Evolutionary conservation across 2,329 filamentous ascomycete genomes (phyloP), one percentile per base, ranked within the genome.

Genomic region (Trichoderma sp.): DNA sequence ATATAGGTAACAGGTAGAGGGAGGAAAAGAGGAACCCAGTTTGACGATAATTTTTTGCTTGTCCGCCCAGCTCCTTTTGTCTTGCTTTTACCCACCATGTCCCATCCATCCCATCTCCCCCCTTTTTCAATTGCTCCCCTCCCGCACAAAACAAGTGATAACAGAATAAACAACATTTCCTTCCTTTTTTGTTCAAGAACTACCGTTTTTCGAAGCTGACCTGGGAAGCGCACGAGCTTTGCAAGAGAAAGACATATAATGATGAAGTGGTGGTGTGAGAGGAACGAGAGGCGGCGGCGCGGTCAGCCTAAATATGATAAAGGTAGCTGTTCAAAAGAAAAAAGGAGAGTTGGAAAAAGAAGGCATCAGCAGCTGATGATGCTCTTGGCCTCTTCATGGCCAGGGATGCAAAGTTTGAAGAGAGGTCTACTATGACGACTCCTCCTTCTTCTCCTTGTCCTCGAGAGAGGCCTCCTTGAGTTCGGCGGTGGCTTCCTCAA

Each of bases 401-500:
- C 12, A 10, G 3, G 2, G 28, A 30, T 10, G 10, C 17, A 28
- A 14, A 56, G 34, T 10, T 10, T 39, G 34, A 41, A 19, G 50
- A 47, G 69, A 72, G 71, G 60, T 69, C 71, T 78, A 81, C 34
- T 39, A 39, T 39, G 34, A 39, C 71, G 76, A 82, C 69, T 80
- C 79, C 74, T 80, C 75, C 77, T 83, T 82, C 68, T 80, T 79
- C 74, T 80, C 75, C 78, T 83, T 84, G 67, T 85, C 83, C 71
- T 82, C 79, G 67, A 86, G 72, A 48, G 82, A 80, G 64, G 79
- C 75, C 69, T 85, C 78, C 78, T 85, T 81, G 65, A 86, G 78
- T 64, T 79, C 81, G 61, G 81, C 75, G 58, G 82, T 80, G 63
- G 81, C 80, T 67, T 84, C 83, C 47, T 84, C 86, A 61, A 87